phyloP scores from a whole-genome alignment of 108 stramenopile species.

The Cyclotella distinguenda region DNA sequence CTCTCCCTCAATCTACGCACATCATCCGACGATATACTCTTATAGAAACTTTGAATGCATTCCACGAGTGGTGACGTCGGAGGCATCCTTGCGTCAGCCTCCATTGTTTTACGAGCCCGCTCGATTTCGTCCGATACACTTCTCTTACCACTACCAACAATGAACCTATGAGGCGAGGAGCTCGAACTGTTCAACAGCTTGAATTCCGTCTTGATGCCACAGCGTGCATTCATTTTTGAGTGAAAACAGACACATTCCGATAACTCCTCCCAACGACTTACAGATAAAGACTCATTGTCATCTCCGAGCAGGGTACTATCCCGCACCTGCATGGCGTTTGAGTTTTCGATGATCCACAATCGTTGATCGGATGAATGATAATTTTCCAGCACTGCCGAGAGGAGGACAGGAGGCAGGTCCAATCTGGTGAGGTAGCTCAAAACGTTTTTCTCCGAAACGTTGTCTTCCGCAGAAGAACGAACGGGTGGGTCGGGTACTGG shows the following conservation, averaged over 20 bases:
- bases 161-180: background rate
- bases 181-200: conserved; percentile 20
- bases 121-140: conserved; percentile 7
- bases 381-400: background rate
- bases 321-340: conserved; percentile 8
- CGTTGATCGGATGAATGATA: conserved; percentile 4
- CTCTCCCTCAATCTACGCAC: background rate
- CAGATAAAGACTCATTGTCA: background rate
- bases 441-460: background rate
- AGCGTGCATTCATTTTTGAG: conserved; percentile 10
- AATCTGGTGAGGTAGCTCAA: background rate
- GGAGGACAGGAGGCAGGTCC: background rate
- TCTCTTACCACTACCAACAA: background rate
- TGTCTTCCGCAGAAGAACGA: background rate
- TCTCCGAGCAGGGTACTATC: conserved; percentile 8
- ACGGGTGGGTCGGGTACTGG: too few relatives aligned
- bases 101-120: background rate
- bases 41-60: background rate
- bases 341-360: conserved; percentile 37
- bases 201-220: conserved; percentile 32
- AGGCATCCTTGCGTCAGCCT: background rate
- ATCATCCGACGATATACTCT: conserved; percentile 1
- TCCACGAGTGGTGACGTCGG: background rate
- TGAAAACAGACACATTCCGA: conserved; percentile 23
- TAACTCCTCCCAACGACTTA: conserved; percentile 35